Percentiles rank a stretch among this genome's conserved stretches.
Conservation (phyloP, 495 filamentous ascomycete species). For the Ascobolus immersus region DNA sequence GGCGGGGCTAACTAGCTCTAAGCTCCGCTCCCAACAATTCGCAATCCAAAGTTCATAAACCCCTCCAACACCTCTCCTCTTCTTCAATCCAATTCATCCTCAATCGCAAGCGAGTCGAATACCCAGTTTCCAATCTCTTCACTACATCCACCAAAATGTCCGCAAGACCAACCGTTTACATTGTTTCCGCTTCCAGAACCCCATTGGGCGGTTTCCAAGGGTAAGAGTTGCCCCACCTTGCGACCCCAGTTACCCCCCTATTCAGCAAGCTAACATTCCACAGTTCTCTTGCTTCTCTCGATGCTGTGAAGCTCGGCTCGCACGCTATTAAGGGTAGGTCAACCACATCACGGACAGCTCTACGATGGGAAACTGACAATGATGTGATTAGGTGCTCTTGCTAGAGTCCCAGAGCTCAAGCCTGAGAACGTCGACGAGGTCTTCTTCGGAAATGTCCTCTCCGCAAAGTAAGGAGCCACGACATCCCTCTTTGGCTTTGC, state of each 20-base stretch:
- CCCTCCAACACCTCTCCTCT: no score
- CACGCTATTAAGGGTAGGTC: slow-evolving; percentile 69
- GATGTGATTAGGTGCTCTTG: slow-evolving; percentile 40
- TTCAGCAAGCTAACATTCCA: slow-evolving; percentile 7
- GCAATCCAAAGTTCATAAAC: no score
- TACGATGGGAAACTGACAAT: slow-evolving; percentile 6
- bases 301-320: slow-evolving; percentile 62
- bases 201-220: slow-evolving; percentile 83
- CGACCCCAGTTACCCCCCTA: neutral
- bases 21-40: no score
- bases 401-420: slow-evolving; percentile 62
- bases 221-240: slow-evolving; percentile 24
- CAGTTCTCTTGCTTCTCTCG: slow-evolving; percentile 64
- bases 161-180: slow-evolving; percentile 45
- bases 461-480: slow-evolving; percentile 47
- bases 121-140: neutral
- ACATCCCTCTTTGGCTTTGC: slow-evolving; percentile 1
- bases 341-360: slow-evolving; percentile 4
- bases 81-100: neutral
- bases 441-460: slow-evolving; percentile 93
- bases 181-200: slow-evolving; percentile 73
- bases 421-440: slow-evolving; percentile 75
- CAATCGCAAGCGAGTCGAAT: neutral
- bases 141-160: neutral
- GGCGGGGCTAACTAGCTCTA: no score